Evolutionary conservation across 2,329 filamentous ascomycete species (phyloP), one percentile per base, ranked within the genome.

Genomic region (Talaromyces sp.): DNA sequence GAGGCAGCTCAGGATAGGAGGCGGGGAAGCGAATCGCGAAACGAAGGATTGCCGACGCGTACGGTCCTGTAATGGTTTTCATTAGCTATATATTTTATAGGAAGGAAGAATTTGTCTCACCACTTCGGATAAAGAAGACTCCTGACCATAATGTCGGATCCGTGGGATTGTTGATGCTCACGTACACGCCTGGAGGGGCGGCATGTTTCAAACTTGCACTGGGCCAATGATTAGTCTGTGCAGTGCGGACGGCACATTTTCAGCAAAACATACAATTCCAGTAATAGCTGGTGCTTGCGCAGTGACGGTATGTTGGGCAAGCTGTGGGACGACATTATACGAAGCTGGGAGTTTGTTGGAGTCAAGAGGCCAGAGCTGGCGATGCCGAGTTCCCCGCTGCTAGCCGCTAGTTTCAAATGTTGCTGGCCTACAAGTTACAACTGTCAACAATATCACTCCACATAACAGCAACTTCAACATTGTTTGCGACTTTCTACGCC

Each of bases 1-100:
- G 94, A 56, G 93, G 90, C 21, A 90, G 78, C 56, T 82, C 78
- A 12, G 93, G 93, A 72, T 95, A 97, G 43, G 83, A 82, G 62
- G 88, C 81, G 38, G 92, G 90, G 69, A 97, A 97, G 26, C 88
- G 88, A 65, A 97, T 89, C 66, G 94, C 88, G 76, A 97, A 96
- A 68, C 92, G 89, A 64, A 97, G 83, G 67, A 97, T 85, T 53
- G 92, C 90, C 61, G 90, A 88, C 21, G 90, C 84, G 77, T 97
- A 99, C 19, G 94, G 93, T 51, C 93, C 93, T 96, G 41, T 35
- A 43, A 29, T 55, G 65, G 59, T 46, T 54, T 43, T 59, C 31
- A 41, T 32, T 3, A 27, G 29, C 46, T 12, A 53, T 26, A 29
- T 41, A 43, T 48, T 21, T n/a, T 32, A 57, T 26, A 26, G 26